Evolutionary conservation across 208 protist genomes (phyloP).

Genomic region (Trichomonas tenax): DNA sequence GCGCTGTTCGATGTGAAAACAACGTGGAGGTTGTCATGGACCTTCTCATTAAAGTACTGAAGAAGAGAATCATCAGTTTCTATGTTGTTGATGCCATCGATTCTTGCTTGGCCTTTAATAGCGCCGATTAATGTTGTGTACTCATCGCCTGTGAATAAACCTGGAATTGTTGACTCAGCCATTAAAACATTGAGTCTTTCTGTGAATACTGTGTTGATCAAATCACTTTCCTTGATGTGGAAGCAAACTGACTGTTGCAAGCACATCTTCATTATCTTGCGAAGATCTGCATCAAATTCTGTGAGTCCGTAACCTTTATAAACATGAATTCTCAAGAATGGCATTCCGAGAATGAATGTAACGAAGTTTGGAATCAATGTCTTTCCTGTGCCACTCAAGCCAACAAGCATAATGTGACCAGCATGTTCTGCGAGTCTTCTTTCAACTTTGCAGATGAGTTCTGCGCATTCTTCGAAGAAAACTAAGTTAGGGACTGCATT

Average conservation of each 20-base stretch:
- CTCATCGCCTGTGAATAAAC: conserved; percentile 94
- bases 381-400: conserved; percentile 87
- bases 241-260: conserved; percentile 90
- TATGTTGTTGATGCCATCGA: neutral
- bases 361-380: conserved; percentile 87
- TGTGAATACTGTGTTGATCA: conserved; percentile 86
- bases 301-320: conserved; percentile 77
- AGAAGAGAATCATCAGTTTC: conserved; percentile 41
- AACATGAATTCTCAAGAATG: conserved; percentile 75
- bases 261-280: conserved; percentile 62
- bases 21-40: conserved; percentile 88
- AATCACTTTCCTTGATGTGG: conserved; percentile 97
- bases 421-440: conserved; percentile 87
- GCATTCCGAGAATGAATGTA: conserved; percentile 84
- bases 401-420: conserved; percentile 80
- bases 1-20: conserved; percentile 98
- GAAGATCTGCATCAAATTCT: conserved; percentile 93
- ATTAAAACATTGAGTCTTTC: conserved; percentile 98
- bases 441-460: conserved; percentile 94
- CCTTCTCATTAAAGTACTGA: conserved; percentile 69
- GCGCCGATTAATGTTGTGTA: conserved; percentile 65
- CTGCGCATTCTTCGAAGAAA: conserved; percentile 60
- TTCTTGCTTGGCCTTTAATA: neutral
- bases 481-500: neutral
- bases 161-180: conserved; percentile 84